Base-by-base conservation (phyloP, 2,329 filamentous ascomycete genomes). In the Xylariaceae sp. region DNA sequence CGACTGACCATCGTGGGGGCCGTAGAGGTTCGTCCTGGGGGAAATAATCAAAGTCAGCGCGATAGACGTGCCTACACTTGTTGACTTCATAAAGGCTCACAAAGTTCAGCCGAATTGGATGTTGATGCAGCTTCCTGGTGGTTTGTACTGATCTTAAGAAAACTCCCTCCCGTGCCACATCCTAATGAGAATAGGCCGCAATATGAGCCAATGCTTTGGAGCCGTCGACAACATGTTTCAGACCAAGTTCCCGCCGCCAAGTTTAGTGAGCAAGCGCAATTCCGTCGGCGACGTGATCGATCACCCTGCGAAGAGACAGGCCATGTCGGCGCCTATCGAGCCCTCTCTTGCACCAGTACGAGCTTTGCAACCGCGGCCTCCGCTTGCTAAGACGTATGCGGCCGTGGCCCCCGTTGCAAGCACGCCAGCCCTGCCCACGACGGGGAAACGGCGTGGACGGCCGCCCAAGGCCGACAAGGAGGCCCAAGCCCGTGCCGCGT, bases 11-110 rank as follows among this genome's bases (percentile, higher is more conserved):
- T 39, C 53, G 44, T 65, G 52, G 51, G 23, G 51, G 23, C 52
- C 59, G n/a, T 66, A 85, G 82, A 80, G 81, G 63, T 83, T 83
- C 67, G 73, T 84, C 61, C 76, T 85, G 58, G 80, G 77, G 58
- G 82, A 85, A 71, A 80, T 84, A 66, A 80, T 85, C 71, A 85
- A 84, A 66, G 76, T 75, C 61, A 84, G 81, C 72, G 71, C 75
- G 35, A 71, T 84, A 60, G 77, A 82, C 58, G 68, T 82, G 23
- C 69, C 73, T 9, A 70, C 69, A 15, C 70, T 85, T 35, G 75
- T 78, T 17, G 72, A 73, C 10, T 82, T 85, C 61, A 74, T 84
- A 64, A 77, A 68, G 61, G 62, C 67, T 45, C 71, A 77, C 59
- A 71, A 69, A 8, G 66, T 80, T 56, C 70, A 74, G 60, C 76